These are phyloP conservation scores for Yamadazyma epiphylla DNA, from an alignment of 1,139 yeast species.

Conservation along the genomic window DNA sequence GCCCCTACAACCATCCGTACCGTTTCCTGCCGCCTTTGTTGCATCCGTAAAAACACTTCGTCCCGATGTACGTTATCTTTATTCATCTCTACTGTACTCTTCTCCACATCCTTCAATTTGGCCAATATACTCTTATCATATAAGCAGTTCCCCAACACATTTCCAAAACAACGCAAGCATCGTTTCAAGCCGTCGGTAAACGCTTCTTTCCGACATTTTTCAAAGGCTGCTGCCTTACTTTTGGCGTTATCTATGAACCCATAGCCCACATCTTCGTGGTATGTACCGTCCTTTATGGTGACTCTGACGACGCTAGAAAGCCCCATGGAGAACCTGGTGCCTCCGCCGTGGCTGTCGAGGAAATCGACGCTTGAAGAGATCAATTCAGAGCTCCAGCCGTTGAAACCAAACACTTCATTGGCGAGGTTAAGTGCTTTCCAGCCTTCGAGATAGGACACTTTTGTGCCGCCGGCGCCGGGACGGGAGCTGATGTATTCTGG, in stretches of 20 bases:
- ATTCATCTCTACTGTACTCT: conserved; percentile 53
- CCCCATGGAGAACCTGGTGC: conserved; percentile 57
- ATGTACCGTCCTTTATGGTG: conserved; percentile 70
- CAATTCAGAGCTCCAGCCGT: conserved; percentile 77
- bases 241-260: conserved; percentile 74
- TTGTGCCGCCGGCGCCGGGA: conserved; percentile 70
- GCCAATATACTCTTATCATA: conserved; percentile 65
- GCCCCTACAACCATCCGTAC: not conserved
- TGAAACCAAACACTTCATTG: conserved; percentile 75
- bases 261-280: conserved; percentile 77
- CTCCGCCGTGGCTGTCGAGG: conserved; percentile 56
- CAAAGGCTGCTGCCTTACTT: conserved; percentile 70
- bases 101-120: conserved; percentile 51
- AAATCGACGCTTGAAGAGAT: conserved; percentile 66
- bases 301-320: conserved; percentile 70
- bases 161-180: conserved; percentile 74
- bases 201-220: conserved; percentile 78
- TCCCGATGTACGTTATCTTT: conserved; percentile 41
- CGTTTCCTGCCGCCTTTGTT: conserved; percentile 8
- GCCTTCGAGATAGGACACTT: conserved; percentile 73
- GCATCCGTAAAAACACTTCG: conserved; percentile 30
- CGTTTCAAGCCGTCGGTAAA: conserved; percentile 77
- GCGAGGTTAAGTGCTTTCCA: conserved; percentile 79
- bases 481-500: conserved; percentile 87
- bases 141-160: conserved; percentile 74